Evolutionary conservation across 768 basidiomycete species (phyloP).

Genomic region (Naganishia vaughanmartiniae): DNA sequence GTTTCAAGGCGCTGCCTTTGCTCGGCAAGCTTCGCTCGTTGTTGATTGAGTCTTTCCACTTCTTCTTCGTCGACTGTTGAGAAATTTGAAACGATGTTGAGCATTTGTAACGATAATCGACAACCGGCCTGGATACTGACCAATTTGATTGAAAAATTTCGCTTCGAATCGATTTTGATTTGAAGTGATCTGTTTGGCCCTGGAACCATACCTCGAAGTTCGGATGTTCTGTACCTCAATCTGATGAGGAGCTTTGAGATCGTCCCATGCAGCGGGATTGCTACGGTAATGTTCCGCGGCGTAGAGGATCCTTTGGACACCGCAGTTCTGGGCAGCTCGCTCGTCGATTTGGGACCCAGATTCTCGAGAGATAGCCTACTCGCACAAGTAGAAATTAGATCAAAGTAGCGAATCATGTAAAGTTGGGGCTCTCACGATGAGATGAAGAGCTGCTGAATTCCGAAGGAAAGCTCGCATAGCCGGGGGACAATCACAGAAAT

Average conservation of each 20-base stretch:
- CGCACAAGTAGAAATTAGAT: not conserved
- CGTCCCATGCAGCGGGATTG: constrained; percentile 13
- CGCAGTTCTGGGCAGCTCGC: not conserved
- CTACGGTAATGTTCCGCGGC: constrained; percentile 6
- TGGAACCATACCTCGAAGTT: constrained; percentile 17
- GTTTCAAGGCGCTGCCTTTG: constrained; percentile 4
- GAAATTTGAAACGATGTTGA: not conserved
- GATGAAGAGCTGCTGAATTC: constrained; percentile 65
- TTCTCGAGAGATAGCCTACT: constrained; percentile 18
- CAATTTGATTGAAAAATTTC: constrained; percentile 19
- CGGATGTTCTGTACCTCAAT: constrained; percentile 17
- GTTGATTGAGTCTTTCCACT: constrained; percentile 8
- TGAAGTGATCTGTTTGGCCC: constrained; percentile 17
- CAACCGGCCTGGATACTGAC: not conserved
- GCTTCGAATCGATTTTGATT: constrained; percentile 14
- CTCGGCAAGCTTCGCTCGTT: constrained; percentile 2
- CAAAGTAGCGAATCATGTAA: not conserved
- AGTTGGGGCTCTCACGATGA: constrained; percentile 59
- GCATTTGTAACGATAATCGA: too few species aligned
- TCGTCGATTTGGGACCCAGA: not conserved
- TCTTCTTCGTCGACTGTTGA: constrained; percentile 21
- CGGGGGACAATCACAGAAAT: constrained; percentile 73
- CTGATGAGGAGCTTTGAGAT: constrained; percentile 3
- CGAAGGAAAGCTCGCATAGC: constrained; percentile 71
- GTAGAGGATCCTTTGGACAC: constrained; percentile 5